Evolutionary conservation across 78 protist genomes (phyloP).

Genomic region (Pigoraptor vietnamica): DNA sequence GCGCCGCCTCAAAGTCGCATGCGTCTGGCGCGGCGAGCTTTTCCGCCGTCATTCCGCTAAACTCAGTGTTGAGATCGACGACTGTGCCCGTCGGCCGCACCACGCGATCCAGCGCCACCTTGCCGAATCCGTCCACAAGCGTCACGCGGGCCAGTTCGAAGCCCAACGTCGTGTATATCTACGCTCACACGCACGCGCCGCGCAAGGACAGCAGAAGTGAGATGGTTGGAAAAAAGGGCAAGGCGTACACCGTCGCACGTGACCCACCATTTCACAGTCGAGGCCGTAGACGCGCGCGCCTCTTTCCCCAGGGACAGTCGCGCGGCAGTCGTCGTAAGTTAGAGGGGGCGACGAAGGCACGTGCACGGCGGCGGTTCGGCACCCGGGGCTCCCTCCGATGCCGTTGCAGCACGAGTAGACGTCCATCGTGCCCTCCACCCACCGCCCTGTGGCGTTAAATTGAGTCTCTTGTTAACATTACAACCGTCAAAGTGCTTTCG

Average conservation of each 20-base stretch:
- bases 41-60: neutral
- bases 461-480: no score
- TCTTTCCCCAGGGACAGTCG: neutral
- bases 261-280: neutral
- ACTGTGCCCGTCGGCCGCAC: neutral
- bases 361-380: neutral
- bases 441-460: neutral
- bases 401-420: neutral
- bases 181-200: neutral
- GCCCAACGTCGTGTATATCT: neutral
- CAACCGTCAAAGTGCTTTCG: no score
- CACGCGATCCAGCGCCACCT: neutral
- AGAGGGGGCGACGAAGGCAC: neutral
- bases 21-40: neutral
- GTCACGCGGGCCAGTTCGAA: neutral
- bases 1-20: neutral
- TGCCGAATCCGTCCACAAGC: neutral
- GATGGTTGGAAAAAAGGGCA: neutral
- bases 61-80: neutral
- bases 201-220: no score
- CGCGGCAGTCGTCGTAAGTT: neutral
- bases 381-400: neutral
- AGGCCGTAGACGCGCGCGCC: neutral
- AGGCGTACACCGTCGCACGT: neutral
- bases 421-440: neutral